These are phyloP conservation scores for Scheffersomyces stambukii DNA, from an alignment of 1,139 yeast species.

Conservation along the genomic window DNA sequence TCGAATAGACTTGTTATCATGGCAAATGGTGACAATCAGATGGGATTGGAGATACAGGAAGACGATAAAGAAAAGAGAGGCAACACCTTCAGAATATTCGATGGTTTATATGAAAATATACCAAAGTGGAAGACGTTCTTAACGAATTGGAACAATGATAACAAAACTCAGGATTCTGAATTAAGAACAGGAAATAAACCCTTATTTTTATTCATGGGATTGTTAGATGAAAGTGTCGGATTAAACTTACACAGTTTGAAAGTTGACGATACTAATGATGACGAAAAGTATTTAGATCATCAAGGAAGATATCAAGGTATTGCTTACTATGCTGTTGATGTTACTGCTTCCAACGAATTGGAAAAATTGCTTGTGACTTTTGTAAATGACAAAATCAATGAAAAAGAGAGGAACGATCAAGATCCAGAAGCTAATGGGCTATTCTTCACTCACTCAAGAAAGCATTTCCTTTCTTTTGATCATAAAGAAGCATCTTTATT, in stretches of 20 bases:
- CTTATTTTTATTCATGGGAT: constrained; percentile 60
- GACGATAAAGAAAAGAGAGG: constrained; percentile 13
- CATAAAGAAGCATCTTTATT: constrained; percentile 58
- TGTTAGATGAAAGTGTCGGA: constrained; percentile 53
- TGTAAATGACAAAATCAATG: constrained; percentile 12
- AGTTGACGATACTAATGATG: constrained; percentile 13
- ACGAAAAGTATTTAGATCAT: constrained; percentile 34
- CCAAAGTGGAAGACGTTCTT: constrained; percentile 22
- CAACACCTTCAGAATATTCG: constrained; percentile 8
- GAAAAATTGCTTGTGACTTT: constrained; percentile 18
- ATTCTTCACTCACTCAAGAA: constrained; percentile 32
- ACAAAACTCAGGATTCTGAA: constrained; percentile 30
- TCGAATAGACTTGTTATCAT: constrained; percentile 28
- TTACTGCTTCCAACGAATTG: constrained; percentile 33
- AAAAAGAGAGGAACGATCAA: constrained; percentile 7
- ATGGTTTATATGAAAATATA: constrained; percentile 11
- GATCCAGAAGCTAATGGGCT: constrained; percentile 15
- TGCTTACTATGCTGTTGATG: constrained; percentile 76
- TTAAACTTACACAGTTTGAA: constrained; percentile 27
- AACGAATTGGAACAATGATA: constrained; percentile 25
- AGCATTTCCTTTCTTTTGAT: constrained; percentile 32
- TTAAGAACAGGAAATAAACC: constrained; percentile 35
- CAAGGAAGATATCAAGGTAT: constrained; percentile 59
- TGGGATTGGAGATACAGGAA: constrained; percentile 11
- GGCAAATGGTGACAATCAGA: constrained; percentile 32